Conservation (phyloP, 1,284 basidiomycete species). For the Boletus semigastroideus region DNA sequence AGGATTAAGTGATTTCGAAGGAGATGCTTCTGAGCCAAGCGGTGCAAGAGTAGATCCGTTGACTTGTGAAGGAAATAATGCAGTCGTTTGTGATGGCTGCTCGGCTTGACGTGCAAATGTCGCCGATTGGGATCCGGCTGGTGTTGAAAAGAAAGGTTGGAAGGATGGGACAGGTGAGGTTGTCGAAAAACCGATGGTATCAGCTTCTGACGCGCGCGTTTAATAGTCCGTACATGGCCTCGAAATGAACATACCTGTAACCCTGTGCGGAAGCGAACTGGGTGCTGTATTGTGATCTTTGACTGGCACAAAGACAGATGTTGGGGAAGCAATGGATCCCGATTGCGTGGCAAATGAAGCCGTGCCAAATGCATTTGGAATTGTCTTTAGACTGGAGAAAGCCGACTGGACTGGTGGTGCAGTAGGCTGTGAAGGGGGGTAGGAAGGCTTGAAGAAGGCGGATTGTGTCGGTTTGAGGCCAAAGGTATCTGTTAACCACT, state of each 20-base stretch:
- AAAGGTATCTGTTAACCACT: slow-evolving; percentile 42
- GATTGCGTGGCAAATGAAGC: slow-evolving; percentile 20
- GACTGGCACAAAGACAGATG: slow-evolving; percentile 19
- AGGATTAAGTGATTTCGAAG: slow-evolving; percentile 25
- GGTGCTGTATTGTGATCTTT: slow-evolving; percentile 18
- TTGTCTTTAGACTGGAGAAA: slow-evolving; percentile 41
- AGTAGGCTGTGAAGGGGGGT: slow-evolving; percentile 13
- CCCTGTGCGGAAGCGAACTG: not conserved
- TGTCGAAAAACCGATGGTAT: slow-evolving; percentile 15
- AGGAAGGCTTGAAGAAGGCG: slow-evolving; percentile 10
- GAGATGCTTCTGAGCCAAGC: slow-evolving; percentile 5
- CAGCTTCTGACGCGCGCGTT: not conserved
- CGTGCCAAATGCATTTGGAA: slow-evolving; percentile 35
- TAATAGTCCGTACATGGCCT: not conserved
- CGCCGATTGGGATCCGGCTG: not conserved
- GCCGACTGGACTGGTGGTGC: slow-evolving; percentile 32
- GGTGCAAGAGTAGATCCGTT: not conserved
- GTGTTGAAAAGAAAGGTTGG: not conserved
- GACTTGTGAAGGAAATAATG: not conserved
- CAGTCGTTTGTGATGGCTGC: not conserved
- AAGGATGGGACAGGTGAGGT: slow-evolving; percentile 20
- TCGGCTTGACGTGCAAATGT: slow-evolving; percentile 1
- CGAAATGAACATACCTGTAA: slow-evolving; percentile 16
- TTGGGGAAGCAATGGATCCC: not conserved
- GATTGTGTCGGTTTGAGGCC: slow-evolving; percentile 31